phyloP scores from a whole-genome alignment of 345 rosid species.

The Lumnitzera littorea region DNA sequence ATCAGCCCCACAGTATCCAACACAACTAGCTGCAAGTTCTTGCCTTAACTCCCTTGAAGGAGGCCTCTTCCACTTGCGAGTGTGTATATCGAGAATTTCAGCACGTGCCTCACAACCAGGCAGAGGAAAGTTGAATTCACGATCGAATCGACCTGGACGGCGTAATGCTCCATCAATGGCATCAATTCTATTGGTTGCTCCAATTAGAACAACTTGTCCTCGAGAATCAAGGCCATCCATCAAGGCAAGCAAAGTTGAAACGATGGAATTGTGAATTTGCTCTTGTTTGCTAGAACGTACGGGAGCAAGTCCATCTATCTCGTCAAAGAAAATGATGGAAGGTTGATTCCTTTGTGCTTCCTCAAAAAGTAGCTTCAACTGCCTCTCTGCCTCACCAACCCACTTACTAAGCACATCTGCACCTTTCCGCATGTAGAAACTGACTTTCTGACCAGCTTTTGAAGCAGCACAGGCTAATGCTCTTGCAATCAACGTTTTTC shows the following conservation, averaged over 20 bases:
- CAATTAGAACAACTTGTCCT: conserved; percentile 99
- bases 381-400: conserved; percentile 99
- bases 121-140: conserved; percentile 95
- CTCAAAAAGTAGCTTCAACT: conserved; percentile 90
- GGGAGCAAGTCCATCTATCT: conserved; percentile 99
- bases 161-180: conserved; percentile 99
- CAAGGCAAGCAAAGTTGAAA: conserved; percentile 95
- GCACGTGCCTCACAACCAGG: conserved; percentile 98
- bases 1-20: conserved; percentile 99
- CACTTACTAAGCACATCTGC: conserved; percentile 99
- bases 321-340: conserved; percentile 97
- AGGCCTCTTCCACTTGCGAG: conserved; percentile 97
- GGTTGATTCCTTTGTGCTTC: conserved; percentile 99
- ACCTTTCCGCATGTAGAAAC: conserved; percentile 99
- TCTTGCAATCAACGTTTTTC: conserved; percentile 97
- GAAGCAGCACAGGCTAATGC: conserved; percentile 99
- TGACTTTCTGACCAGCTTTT: conserved; percentile 99
- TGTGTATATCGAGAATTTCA: conserved; percentile 91
- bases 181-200: conserved; percentile 99
- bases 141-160: conserved; percentile 98
- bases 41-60: conserved; percentile 73
- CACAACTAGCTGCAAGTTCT: conserved; percentile 97
- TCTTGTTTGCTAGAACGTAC: conserved; percentile 99
- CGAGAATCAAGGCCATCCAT: conserved; percentile 99
- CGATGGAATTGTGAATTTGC: conserved; percentile 99